phyloP scores from a whole-genome alignment of 352 stramenopile genomes.

The Pythium volutum region DNA sequence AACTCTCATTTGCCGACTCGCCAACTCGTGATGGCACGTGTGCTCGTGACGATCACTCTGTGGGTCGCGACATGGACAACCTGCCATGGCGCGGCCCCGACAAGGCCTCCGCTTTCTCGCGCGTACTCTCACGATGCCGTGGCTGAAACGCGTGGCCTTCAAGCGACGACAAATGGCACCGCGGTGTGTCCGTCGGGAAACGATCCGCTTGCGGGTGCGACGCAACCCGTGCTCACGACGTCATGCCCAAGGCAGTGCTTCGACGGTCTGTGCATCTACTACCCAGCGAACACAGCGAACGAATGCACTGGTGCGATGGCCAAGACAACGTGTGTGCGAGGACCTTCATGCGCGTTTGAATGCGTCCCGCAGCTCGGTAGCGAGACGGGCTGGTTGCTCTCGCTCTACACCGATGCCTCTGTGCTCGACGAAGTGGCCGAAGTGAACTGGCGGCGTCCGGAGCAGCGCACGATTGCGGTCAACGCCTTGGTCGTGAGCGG shows the following conservation, averaged over 20 bases:
- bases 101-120: too few relatives aligned
- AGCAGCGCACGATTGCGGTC: neutral
- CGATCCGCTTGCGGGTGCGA: neutral
- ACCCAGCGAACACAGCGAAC: neutral
- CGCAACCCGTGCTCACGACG: neutral
- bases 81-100: too few relatives aligned
- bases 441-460: neutral
- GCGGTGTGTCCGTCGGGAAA: neutral
- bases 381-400: neutral
- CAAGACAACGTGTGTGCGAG: neutral
- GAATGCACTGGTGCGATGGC: neutral
- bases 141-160: neutral
- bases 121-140: too few relatives aligned
- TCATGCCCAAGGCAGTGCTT: neutral
- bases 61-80: too few relatives aligned
- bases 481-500: neutral
- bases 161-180: neutral
- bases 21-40: too few relatives aligned
- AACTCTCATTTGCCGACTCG: too few relatives aligned
- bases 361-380: neutral
- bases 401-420: neutral
- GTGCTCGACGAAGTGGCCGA: neutral
- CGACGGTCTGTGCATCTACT: neutral
- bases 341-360: neutral
- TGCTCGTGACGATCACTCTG: too few relatives aligned